Conservation (phyloP, 164 flowering plant species). For the Berberis vulgaris region DNA sequence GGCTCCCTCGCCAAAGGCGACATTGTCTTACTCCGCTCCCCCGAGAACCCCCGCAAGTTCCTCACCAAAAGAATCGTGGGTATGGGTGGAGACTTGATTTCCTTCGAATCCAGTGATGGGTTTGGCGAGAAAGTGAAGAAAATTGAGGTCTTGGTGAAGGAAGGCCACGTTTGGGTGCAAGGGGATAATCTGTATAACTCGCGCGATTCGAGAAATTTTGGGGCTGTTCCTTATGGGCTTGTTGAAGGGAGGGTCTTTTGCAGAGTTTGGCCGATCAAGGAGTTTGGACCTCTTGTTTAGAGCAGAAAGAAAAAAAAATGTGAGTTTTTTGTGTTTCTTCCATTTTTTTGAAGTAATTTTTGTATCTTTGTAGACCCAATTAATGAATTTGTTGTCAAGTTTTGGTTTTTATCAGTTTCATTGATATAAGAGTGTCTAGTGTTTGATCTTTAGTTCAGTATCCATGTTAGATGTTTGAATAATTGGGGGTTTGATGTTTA, state of each 20-base stretch:
- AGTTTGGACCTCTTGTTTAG: not conserved
- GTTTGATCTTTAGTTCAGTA: too few species aligned
- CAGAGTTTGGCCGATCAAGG: conserved; percentile 30
- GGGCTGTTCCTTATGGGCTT: conserved; percentile 71
- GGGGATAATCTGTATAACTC: conserved; percentile 61
- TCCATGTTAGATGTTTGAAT: too few species aligned
- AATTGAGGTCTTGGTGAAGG: conserved; percentile 4
- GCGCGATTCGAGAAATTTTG: conserved; percentile 63
- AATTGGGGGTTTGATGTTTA: too few species aligned
- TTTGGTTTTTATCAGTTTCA: too few species aligned
- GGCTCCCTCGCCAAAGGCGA: not conserved
- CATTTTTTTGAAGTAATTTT: too few species aligned
- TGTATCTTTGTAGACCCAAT: too few species aligned
- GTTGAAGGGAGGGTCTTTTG: conserved; percentile 41
- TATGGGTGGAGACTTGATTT: conserved; percentile 55
- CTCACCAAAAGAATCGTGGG: conserved; percentile 48
- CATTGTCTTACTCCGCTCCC: not conserved
- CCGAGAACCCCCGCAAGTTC: conserved; percentile 10
- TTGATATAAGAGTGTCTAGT: too few species aligned
- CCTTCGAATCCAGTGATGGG: conserved; percentile 10
- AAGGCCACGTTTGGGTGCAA: conserved; percentile 79
- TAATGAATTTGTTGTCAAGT: too few species aligned
- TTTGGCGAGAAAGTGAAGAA: conserved; percentile 6
- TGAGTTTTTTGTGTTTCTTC: too few species aligned
- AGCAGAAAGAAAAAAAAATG: too few species aligned